Conservation (phyloP, 2,329 filamentous ascomycete genomes). For the Incumbomyces delicatus region DNA sequence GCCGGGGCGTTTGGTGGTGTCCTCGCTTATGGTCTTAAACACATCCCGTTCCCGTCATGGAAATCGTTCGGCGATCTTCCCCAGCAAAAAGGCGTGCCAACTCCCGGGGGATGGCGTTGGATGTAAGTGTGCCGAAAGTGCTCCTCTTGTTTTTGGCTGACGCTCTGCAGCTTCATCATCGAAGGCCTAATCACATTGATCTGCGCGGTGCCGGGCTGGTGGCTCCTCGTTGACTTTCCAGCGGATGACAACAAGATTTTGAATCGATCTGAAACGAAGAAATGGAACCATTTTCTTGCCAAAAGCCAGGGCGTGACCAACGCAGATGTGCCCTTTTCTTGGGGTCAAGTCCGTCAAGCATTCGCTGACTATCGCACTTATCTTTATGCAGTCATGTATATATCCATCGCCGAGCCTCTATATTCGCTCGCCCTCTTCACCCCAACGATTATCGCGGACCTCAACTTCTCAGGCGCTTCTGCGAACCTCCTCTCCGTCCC, state of each 20-base stretch:
- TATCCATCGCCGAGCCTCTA: constrained; percentile 2
- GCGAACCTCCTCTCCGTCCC: constrained; percentile 8
- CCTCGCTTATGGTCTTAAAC: constrained; percentile 55
- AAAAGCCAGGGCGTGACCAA: constrained; percentile 33
- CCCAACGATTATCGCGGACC: constrained; percentile 7
- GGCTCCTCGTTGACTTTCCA: constrained; percentile 55
- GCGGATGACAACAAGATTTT: constrained; percentile 27
- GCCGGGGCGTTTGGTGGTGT: constrained; percentile 59
- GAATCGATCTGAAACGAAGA: constrained; percentile 18
- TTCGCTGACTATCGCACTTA: constrained; percentile 5
- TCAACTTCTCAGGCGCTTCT: constrained; percentile 7
- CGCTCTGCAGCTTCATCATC: constrained; percentile 47
- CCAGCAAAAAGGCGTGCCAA: constrained; percentile 22
- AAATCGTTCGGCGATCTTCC: neutral
- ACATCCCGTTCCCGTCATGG: constrained; percentile 22
- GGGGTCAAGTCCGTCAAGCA: neutral
- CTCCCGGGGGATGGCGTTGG: constrained; percentile 55
- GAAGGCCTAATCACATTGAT: constrained; percentile 43
- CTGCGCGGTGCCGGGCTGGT: constrained; percentile 43
- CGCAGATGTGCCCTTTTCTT: constrained; percentile 3
- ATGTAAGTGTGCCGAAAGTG: no score
- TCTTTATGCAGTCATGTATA: constrained; percentile 6
- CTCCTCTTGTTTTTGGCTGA: no score
- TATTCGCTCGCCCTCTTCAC: constrained; percentile 10
- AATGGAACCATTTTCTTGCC: constrained; percentile 37